Evolutionary conservation across 345 rosid species (phyloP), one percentile per base, ranked within the genome.

Genomic region (Populus tremula): DNA sequence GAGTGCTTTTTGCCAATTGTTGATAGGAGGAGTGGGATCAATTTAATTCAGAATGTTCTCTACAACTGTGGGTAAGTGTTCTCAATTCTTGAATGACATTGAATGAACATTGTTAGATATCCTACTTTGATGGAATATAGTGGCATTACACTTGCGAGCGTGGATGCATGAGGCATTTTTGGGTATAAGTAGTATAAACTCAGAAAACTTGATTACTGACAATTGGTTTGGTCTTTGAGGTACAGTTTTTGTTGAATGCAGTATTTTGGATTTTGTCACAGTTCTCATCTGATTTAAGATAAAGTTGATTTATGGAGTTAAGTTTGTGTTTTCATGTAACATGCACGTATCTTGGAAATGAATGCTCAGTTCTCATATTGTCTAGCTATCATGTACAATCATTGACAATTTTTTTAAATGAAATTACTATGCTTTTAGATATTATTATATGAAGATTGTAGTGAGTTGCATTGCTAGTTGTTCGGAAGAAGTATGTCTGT

Each of bases 1-100:
- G 85, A 82, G 35, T 82, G 85, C 73, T 82, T 82, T 71, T 78
- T 82, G 85, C 85, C 81, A 7, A 66, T 82, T 64, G 75, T 82
- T 74, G 85, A 82, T 69, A 50, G 82, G 79, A 82, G 85, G 56
- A 82, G 85, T 20, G 82, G 85, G 50, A 75, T 82, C 72, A 82
- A 78, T 71, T 38, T 82, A 66, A 65, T 78, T 31, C 64, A 47
- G 14, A 75, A 71, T 70, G 85, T 78, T 70, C 79, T 82, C 35
- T 75, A 75, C 67, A 82, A 78, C 70, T 70, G 79, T 21, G 79
- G 82, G 85, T 78, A 66, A 69, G 82, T 41, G 18, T 69, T 64
- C 67, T 63, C 20, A 33, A 14, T 43, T 72, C 49, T 71, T 7
- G 10, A 31, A 66, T 49, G 14, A 79, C 54, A 35, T 2, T 27